Evolutionary conservation across 2,329 filamentous ascomycete genomes (phyloP).

Genomic region (Scopulariopsis brevicaulis): DNA sequence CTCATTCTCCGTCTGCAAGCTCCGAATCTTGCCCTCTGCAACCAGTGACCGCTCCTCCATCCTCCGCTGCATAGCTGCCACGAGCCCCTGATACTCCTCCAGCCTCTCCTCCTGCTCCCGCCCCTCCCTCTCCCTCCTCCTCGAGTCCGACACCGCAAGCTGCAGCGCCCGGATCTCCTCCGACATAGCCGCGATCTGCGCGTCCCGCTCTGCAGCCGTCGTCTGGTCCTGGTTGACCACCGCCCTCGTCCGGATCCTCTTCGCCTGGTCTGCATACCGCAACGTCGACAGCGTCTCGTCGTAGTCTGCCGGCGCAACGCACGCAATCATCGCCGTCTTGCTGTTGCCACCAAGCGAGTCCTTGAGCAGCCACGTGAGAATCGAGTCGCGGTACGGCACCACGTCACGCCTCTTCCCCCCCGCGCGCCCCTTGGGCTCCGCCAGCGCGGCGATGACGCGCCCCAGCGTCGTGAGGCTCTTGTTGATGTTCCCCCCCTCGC

Average conservation of each 20-base stretch:
- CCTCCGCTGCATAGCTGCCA: constrained; percentile 79
- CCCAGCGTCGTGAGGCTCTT: constrained; percentile 94
- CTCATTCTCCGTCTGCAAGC: constrained; percentile 82
- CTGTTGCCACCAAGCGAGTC: constrained; percentile 93
- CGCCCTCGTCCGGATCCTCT: constrained; percentile 88
- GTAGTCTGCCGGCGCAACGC: constrained; percentile 90
- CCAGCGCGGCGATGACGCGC: constrained; percentile 86
- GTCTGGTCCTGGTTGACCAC: constrained; percentile 94
- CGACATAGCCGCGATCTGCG: constrained; percentile 87
- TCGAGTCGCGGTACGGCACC: constrained; percentile 87
- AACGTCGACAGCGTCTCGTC: constrained; percentile 94
- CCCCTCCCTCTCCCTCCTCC: constrained; percentile 63
- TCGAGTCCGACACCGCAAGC: constrained; percentile 56
- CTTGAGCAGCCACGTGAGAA: constrained; percentile 76
- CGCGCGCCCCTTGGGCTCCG: constrained; percentile 48
- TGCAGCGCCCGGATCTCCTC: constrained; percentile 86
- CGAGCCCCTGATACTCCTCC: constrained; percentile 89
- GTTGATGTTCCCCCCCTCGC: constrained; percentile 97
- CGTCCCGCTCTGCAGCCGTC: constrained; percentile 84
- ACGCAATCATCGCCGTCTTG: constrained; percentile 98
- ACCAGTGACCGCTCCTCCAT: constrained; percentile 93
- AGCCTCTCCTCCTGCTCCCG: constrained; percentile 71
- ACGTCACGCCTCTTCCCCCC: constrained; percentile 48
- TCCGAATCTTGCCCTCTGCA: constrained; percentile 86
- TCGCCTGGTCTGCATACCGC: constrained; percentile 94